Percentiles rank a stretch among this genome's conserved stretches.
Conservation (phyloP, 1,139 yeast genomes). For the Blastobotrys raffinosifermentans region DNA sequence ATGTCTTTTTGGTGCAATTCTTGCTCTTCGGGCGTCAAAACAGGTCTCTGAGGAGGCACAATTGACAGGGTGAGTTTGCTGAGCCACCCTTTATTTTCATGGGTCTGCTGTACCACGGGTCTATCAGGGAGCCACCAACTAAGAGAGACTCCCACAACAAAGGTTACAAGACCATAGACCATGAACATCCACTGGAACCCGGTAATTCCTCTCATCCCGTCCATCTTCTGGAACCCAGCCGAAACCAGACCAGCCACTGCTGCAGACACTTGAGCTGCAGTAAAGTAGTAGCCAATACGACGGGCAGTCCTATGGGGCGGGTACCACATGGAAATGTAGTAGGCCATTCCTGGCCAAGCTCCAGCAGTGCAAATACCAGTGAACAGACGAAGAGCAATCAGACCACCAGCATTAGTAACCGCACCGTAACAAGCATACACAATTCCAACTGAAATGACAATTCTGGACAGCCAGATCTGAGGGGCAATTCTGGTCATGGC, state of each 20-base stretch:
- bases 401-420: slow-evolving; percentile 47
- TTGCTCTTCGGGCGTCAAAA: slow-evolving; percentile 50
- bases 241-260: slow-evolving; percentile 80
- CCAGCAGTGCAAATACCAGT: slow-evolving; percentile 85
- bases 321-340: slow-evolving; percentile 79
- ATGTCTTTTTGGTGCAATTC: slow-evolving; percentile 61
- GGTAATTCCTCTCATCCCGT: slow-evolving; percentile 58
- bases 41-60: slow-evolving; percentile 20
- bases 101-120: slow-evolving; percentile 27
- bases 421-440: slow-evolving; percentile 71
- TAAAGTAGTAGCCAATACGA: slow-evolving; percentile 81
- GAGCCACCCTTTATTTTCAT: not conserved
- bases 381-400: slow-evolving; percentile 66
- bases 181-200: slow-evolving; percentile 92
- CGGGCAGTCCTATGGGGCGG: slow-evolving; percentile 73
- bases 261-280: slow-evolving; percentile 86
- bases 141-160: slow-evolving; percentile 56
- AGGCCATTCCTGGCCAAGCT: slow-evolving; percentile 90
- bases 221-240: slow-evolving; percentile 84
- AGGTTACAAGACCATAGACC: slow-evolving; percentile 69
- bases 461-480: slow-evolving; percentile 78
- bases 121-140: slow-evolving; percentile 88
- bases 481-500: slow-evolving; percentile 80
- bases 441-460: slow-evolving; percentile 68
- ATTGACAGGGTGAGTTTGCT: slow-evolving; percentile 3